A percentile compares a stretch with the other conserved stretches of the same genome.
Evolutionary conservation across 257 asterid species (phyloP).

Genomic region (Solanum sejunctum): DNA sequence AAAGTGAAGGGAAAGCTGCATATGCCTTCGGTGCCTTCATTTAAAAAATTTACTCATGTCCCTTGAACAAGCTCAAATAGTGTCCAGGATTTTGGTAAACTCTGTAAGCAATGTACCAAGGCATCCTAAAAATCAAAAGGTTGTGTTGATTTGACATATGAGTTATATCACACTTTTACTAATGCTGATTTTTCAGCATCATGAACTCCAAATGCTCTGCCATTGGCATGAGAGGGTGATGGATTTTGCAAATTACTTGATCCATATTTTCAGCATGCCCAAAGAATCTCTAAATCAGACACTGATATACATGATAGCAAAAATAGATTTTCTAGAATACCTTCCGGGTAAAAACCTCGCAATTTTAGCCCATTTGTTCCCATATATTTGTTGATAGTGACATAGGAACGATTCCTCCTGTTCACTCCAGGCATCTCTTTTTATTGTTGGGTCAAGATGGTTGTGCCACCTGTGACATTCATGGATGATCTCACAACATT

Average conservation of each 20-base stretch:
- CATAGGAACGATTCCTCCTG: constrained; percentile 45
- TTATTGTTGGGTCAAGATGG: constrained; percentile 70
- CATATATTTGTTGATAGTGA: constrained; percentile 41
- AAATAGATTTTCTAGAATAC: constrained; percentile 5
- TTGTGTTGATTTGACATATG: background rate
- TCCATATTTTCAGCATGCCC: background rate
- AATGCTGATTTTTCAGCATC: background rate
- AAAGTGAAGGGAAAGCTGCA: background rate
- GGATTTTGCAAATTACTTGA: background rate
- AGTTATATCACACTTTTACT: background rate
- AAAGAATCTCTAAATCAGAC: background rate
- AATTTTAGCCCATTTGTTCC: constrained; percentile 82
- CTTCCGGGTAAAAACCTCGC: constrained; percentile 78
- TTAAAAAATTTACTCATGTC: background rate
- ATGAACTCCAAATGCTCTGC: background rate
- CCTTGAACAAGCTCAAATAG: background rate
- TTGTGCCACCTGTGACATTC: constrained; percentile 65
- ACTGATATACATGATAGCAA: background rate
- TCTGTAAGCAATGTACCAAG: background rate
- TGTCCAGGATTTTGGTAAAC: background rate
- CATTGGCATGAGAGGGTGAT: background rate
- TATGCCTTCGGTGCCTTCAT: background rate
- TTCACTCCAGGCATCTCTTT: constrained; percentile 64
- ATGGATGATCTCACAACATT: background rate
- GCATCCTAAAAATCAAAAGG: background rate